Conservation (phyloP, 352 stramenopile genomes). For the Globisporangium ultimum region DNA sequence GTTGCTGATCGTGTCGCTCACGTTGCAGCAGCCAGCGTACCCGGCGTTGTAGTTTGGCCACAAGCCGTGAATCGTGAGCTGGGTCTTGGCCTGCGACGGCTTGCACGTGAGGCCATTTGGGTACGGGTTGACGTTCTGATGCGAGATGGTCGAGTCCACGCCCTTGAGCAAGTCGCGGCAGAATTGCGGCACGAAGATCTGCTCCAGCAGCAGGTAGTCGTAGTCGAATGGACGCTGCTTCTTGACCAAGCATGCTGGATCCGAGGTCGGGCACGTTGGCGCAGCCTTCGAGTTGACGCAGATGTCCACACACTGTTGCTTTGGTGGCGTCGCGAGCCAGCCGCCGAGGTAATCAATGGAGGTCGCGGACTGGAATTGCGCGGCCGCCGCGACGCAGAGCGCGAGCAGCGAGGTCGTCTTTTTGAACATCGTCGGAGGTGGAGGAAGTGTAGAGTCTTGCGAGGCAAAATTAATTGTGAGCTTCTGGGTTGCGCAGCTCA, state of each 20-base stretch:
- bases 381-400: slow-evolving; percentile 7
- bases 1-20: slow-evolving; percentile 50
- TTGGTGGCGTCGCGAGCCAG: slow-evolving; percentile 43
- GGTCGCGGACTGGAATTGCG: slow-evolving; percentile 10
- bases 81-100: slow-evolving; percentile 26
- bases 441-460: background rate
- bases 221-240: slow-evolving; percentile 66
- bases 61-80: slow-evolving; percentile 73
- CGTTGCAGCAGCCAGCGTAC: slow-evolving; percentile 72
- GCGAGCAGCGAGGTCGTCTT: slow-evolving; percentile 13
- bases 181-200: slow-evolving; percentile 80
- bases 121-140: slow-evolving; percentile 74
- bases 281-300: slow-evolving; percentile 57
- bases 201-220: slow-evolving; percentile 74
- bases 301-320: slow-evolving; percentile 72
- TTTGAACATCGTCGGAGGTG: slow-evolving; percentile 6
- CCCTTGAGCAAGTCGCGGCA: slow-evolving; percentile 72
- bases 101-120: slow-evolving; percentile 52
- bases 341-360: slow-evolving; percentile 60
- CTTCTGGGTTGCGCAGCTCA: background rate
- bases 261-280: slow-evolving; percentile 51
- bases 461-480: slow-evolving; percentile 9
- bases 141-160: slow-evolving; percentile 73
- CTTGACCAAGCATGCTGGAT: slow-evolving; percentile 56
- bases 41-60: slow-evolving; percentile 79